Percentiles rank a stretch among this genome's conserved stretches.
These are phyloP conservation scores for Chaetomium olivaceum DNA, from an alignment of 2,329 filamentous ascomycete species.

Conservation along the genomic window DNA sequence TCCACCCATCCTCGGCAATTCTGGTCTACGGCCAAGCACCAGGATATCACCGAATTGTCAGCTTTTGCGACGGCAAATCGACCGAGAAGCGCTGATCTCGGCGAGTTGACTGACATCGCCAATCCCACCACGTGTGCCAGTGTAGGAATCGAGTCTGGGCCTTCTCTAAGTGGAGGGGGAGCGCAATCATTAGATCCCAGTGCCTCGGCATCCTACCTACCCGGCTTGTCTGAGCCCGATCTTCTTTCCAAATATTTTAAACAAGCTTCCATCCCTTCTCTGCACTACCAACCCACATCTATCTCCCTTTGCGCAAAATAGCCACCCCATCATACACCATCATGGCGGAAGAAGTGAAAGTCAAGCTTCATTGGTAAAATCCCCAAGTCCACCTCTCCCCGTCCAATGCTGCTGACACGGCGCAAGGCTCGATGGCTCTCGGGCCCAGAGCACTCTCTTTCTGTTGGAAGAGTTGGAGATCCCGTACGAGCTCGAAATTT, in stretches of 20 bases:
- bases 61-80: neutral
- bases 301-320: neutral
- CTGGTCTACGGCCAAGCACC: neutral
- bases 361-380: conserved; percentile 24
- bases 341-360: neutral
- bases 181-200: neutral
- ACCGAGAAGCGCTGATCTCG: neutral
- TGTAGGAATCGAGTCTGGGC: neutral
- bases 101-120: neutral
- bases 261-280: neutral
- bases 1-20: neutral
- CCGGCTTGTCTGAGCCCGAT: neutral
- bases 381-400: neutral
- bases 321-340: neutral
- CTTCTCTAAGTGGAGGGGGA: conserved; percentile 7
- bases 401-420: conserved; percentile 1
- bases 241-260: neutral
- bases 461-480: conserved; percentile 80
- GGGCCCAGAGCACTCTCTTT: conserved; percentile 81
- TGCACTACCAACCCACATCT: neutral
- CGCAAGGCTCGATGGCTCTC: conserved; percentile 82
- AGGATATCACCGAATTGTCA: neutral
- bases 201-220: conserved; percentile 14
- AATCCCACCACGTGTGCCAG: neutral
- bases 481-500: conserved; percentile 76